Base-by-base conservation (phyloP, 225 moss, liverwort and hornwort genomes). In the Sphagnum tenellum region DNA sequence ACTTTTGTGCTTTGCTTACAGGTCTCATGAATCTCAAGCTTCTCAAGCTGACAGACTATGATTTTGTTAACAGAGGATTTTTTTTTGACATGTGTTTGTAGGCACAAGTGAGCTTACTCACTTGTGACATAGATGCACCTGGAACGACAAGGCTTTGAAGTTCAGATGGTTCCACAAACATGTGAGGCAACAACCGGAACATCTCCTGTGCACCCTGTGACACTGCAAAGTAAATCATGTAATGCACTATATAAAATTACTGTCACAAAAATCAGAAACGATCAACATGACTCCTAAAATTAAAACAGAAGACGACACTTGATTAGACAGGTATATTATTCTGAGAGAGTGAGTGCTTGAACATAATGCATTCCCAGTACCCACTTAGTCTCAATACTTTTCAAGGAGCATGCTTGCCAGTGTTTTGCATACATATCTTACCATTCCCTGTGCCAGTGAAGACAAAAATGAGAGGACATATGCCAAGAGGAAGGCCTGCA, bases 371-470 rank as follows among this genome's bases (percentile, higher is more conserved):
- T 29, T 29, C 29, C 29, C 29, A 29, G 29, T 29, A 29, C 29
- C 29, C 29, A 29, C 55, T 1, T 9, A n/a, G n/a, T 56, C 55
- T 9, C 9, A n/a, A 52, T n/a, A 29, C 56, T 46, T 51, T 8
- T 49, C 45, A 12, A 47, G 29, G 8, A 54, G 8, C 48, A 13
- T 11, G 10, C 29, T 29, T 29, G 29, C 29, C 29, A 29, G 29
- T 29, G 29, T 29, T 29, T 29, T 29, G 29, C 52, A 5, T 52
- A 9, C 2, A 52, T 57, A n/a, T 46, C 54, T 68, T 81, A 94
- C 94, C 94, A 69, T 98, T 93, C 69, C 98, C 98, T 66, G 81
- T 72, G 68, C 90, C 90, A 50, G 98, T 98, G 55, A 93, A 93
- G 53, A 93, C 85, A 66, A 98, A 93, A 46, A 98, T 86, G 59